A percentile compares a stretch with the other conserved stretches of the same genome.
Evolutionary conservation across 495 filamentous ascomycete species (phyloP).

Genomic region (Aspergillus panamensis): DNA sequence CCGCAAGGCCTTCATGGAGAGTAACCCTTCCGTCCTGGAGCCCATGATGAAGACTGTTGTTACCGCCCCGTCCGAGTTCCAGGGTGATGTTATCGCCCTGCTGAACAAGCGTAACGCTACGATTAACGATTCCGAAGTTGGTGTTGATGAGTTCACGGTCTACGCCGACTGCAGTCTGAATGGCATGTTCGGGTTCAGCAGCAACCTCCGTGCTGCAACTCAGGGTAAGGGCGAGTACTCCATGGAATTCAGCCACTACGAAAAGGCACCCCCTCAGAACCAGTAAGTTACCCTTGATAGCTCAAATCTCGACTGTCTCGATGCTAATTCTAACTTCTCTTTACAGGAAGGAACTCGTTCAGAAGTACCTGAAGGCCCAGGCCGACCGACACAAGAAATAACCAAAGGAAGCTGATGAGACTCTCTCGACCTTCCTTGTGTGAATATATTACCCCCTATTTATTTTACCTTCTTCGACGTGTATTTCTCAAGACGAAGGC

Average conservation of each 20-base stretch:
- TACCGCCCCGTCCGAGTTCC: constrained; percentile 94
- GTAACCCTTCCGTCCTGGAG: constrained; percentile 78
- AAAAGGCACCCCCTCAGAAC: constrained; percentile 77
- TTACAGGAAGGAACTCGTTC: constrained; percentile 77
- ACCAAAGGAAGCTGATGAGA: constrained; percentile 5
- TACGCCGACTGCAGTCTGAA: constrained; percentile 89
- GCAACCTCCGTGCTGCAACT: constrained; percentile 83
- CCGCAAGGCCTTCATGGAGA: constrained; percentile 85
- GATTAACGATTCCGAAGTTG: constrained; percentile 94
- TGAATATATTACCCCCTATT: constrained; percentile 13
- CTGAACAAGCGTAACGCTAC: constrained; percentile 96
- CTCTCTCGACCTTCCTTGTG: background rate
- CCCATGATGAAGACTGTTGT: constrained; percentile 98
- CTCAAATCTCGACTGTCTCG: background rate
- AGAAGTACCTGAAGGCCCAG: constrained; percentile 82
- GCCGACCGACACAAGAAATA: constrained; percentile 70
- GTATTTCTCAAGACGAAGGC: constrained; percentile 16
- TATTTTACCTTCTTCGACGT: constrained; percentile 15
- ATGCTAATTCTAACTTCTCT: constrained; percentile 1
- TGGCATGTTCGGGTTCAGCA: constrained; percentile 95
- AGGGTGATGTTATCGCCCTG: constrained; percentile 89
- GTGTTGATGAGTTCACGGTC: constrained; percentile 92
- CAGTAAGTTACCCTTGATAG: constrained; percentile 60
- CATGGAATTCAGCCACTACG: constrained; percentile 99
- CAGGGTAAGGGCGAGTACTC: constrained; percentile 99